Evolutionary conservation across 139 green algal genomes (phyloP), one percentile per base, ranked within the genome.

Genomic region (Tetratostichococcus sp.): DNA sequence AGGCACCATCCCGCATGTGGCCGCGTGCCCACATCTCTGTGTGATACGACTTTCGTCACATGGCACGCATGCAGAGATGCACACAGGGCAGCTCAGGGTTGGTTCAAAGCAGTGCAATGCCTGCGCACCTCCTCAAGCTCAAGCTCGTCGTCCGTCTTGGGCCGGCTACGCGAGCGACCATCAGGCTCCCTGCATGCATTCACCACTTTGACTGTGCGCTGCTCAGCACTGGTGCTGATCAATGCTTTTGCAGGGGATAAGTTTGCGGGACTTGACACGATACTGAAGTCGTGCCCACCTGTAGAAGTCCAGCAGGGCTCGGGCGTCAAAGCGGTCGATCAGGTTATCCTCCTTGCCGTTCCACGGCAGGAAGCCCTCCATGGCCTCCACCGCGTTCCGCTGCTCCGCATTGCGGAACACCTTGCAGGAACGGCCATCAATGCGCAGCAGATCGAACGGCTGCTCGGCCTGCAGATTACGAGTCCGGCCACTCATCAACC

Each of bases 271-370:
- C n/a, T n/a, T n/a, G n/a, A n/a, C n/a, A n/a, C n/a, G n/a, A n/a
- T n/a, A n/a, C n/a, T n/a, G n/a, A n/a, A 6, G 39, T 11, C 39
- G 39, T 62, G 50, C 50, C 50, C 19, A 26, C 50, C 50, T 72
- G 43, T 93, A 93, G 19, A 92, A 89, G 72, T 94, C 90, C 72
- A 94, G 77, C 78, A 94, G 77, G 0, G 87, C 80, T 19, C 90
- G 83, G 16, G 85, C 89, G 57, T 94, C 90, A 73, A 93, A 94
- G 1, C 86, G 80, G 72, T 93, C 90, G 19, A 94, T 94, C 66
- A 91, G 70, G 21, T 84, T 89, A 26, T 87, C 89, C 21, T 75
- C 67, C 4, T 89, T 30, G 1, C 82, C 88, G 17, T 86, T 86
- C 89, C 89, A 93, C 0, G 87, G 80, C 57, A 94, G 86, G 72